Evolutionary conservation across 352 stramenopile species (phyloP).

Genomic region (Phytophthora agathidicida): DNA sequence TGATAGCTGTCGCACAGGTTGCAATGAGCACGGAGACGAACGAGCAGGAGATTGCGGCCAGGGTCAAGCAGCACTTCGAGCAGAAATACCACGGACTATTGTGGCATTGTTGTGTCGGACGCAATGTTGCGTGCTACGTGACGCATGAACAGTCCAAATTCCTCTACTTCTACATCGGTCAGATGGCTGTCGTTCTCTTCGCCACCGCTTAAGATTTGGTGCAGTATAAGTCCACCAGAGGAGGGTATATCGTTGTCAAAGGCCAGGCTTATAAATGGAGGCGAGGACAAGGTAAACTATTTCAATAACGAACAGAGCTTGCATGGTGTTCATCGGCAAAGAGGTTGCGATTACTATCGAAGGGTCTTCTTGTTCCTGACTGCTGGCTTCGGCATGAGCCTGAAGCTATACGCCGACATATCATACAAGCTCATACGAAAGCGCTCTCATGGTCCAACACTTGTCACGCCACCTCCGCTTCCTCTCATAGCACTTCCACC

Average conservation of each 20-base stretch:
- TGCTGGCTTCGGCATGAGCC: constrained; percentile 7
- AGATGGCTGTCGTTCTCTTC: constrained; percentile 94
- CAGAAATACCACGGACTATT: constrained; percentile 90
- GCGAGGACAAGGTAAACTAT: constrained; percentile 24
- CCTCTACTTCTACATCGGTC: constrained; percentile 96
- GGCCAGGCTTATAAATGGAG: constrained; percentile 11
- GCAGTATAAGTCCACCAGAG: neutral
- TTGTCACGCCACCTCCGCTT: constrained; percentile 57
- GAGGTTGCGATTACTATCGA: neutral
- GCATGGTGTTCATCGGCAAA: constrained; percentile 6
- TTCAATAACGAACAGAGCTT: constrained; percentile 33
- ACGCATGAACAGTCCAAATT: constrained; percentile 95
- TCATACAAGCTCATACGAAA: constrained; percentile 44
- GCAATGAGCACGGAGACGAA: constrained; percentile 83
- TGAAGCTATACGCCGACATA: constrained; percentile 29
- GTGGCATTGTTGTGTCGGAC: constrained; percentile 95
- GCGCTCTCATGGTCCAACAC: constrained; percentile 45
- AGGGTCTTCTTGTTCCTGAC: constrained; percentile 10
- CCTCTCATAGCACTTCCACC: constrained; percentile 71
- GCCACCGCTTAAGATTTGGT: constrained; percentile 65
- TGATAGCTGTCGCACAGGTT: constrained; percentile 78
- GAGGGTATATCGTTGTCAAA: neutral
- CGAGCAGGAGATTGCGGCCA: constrained; percentile 91
- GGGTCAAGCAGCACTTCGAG: constrained; percentile 94
- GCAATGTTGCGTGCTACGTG: constrained; percentile 95